phyloP scores from a whole-genome alignment of 768 basidiomycete species.

The Lentinus tigrinus region DNA sequence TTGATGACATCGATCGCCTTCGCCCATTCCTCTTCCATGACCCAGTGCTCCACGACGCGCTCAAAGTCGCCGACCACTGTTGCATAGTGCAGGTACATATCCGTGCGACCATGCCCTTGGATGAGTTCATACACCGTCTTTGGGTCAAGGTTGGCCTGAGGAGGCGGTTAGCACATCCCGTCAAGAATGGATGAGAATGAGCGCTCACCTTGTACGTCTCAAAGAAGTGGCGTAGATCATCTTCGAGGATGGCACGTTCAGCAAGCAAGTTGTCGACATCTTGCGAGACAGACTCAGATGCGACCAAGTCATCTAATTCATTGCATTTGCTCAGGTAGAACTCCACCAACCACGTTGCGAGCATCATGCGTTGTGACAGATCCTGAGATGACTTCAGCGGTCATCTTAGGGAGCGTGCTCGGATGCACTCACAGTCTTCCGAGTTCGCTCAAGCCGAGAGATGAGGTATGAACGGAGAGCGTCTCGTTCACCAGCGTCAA shows the following conservation, averaged over 20 bases:
- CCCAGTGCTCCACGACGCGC: slow-evolving; percentile 88
- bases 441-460: slow-evolving; percentile 80
- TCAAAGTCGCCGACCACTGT: slow-evolving; percentile 76
- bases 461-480: slow-evolving; percentile 87
- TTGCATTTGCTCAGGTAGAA: slow-evolving; percentile 97
- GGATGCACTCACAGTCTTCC: slow-evolving; percentile 74
- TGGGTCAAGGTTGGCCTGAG: slow-evolving; percentile 80
- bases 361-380: slow-evolving; percentile 91
- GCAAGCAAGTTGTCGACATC: slow-evolving; percentile 83
- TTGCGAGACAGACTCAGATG: slow-evolving; percentile 76
- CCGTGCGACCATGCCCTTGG: slow-evolving; percentile 87
- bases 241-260: slow-evolving; percentile 82
- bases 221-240: slow-evolving; percentile 90
- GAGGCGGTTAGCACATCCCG: neutral
- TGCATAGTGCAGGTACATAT: slow-evolving; percentile 91
- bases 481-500: slow-evolving; percentile 89
- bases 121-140: slow-evolving; percentile 91
- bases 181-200: neutral
- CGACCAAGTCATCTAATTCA: slow-evolving; percentile 90
- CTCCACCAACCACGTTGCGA: slow-evolving; percentile 98
- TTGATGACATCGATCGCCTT: slow-evolving; percentile 90
- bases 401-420: too few relatives aligned
- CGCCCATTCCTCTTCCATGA: slow-evolving; percentile 88
- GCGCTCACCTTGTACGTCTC: slow-evolving; percentile 82
- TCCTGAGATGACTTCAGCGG: slow-evolving; percentile 50